These are phyloP conservation scores for Leptographium lundbergii DNA, from an alignment of 2,329 filamentous ascomycete species.

Conservation along the genomic window DNA sequence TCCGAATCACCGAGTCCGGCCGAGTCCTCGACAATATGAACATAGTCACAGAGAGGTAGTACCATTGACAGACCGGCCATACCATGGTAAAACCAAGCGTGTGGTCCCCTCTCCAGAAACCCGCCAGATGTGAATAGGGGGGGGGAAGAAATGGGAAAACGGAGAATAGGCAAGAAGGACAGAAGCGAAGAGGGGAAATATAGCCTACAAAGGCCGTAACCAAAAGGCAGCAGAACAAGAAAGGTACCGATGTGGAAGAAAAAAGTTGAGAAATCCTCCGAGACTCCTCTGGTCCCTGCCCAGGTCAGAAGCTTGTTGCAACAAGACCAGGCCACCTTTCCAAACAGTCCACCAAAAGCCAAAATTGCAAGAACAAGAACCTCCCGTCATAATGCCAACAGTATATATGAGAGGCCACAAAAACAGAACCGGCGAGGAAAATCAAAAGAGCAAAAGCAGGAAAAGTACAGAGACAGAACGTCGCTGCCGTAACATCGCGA, in stretches of 20 bases:
- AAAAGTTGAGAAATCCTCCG: conserved; percentile 6
- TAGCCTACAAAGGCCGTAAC: neutral
- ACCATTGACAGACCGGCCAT: neutral
- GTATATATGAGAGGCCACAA: neutral
- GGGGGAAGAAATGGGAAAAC: neutral
- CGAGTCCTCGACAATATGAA: neutral
- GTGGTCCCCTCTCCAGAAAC: neutral
- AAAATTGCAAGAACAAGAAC: neutral
- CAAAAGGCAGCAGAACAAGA: neutral
- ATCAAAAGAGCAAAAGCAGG: neutral
- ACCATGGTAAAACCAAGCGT: neutral
- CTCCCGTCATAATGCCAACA: neutral
- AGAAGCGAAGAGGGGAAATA: neutral
- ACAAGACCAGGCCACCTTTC: conserved; percentile 6
- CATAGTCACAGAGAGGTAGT: neutral
- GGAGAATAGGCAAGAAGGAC: neutral
- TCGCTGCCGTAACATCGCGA: neutral
- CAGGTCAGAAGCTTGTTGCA: conserved; percentile 5
- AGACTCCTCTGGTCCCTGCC: conserved; percentile 9
- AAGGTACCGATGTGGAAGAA: neutral
- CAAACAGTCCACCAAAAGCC: neutral
- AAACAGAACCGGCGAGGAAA: neutral
- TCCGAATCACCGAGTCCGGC: neutral
- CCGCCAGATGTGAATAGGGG: neutral
- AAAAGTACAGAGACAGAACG: neutral